Evolutionary conservation across 306 rosid species (phyloP).

Genomic region (Lagenaria siceraria): DNA sequence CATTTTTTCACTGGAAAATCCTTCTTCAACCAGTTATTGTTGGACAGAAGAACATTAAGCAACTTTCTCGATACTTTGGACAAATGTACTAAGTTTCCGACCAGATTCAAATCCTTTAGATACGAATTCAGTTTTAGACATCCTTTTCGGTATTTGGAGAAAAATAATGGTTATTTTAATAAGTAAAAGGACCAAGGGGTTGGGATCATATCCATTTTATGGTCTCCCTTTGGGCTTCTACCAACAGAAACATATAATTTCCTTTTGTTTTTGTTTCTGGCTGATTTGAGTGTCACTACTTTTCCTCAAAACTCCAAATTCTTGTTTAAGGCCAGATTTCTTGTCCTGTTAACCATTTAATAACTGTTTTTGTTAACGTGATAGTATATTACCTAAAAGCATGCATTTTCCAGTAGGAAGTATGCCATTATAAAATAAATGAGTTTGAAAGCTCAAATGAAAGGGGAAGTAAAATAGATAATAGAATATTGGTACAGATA

Average conservation of each 20-base stretch:
- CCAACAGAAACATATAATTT: background rate
- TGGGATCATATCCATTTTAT: background rate
- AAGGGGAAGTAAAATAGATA: background rate
- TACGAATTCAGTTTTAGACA: background rate
- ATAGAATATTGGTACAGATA: background rate
- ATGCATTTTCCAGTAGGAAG: background rate
- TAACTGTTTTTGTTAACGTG: background rate
- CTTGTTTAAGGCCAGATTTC: background rate
- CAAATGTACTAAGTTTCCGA: background rate
- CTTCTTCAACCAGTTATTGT: background rate
- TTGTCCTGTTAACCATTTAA: background rate
- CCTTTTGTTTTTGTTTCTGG: background rate
- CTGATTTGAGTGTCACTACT: background rate
- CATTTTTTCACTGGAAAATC: background rate
- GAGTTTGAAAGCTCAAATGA: background rate
- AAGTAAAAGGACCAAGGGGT: background rate
- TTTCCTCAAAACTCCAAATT: background rate
- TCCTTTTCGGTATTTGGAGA: background rate
- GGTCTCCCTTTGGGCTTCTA: background rate
- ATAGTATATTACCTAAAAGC: background rate
- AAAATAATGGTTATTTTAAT: background rate
- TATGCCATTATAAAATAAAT: background rate
- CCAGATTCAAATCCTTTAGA: no score
- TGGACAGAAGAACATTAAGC: background rate
- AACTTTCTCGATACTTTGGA: background rate